Evolutionary conservation across 106 monocot species (phyloP), one percentile per base, ranked within the genome.

Genomic region (Narthecium ossifragum): DNA sequence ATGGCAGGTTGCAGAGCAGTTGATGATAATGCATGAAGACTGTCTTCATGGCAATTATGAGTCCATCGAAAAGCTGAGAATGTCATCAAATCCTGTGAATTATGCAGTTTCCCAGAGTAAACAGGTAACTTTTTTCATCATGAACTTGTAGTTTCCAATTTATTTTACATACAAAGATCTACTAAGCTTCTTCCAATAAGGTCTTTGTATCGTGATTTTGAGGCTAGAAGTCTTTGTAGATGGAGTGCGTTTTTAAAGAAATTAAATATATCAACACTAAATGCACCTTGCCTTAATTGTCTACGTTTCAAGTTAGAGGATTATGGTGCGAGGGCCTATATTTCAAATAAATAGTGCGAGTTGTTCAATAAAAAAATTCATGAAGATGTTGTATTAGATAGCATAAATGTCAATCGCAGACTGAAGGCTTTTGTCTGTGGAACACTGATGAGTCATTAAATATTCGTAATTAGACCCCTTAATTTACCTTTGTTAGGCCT

Each of bases 1-100:
- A 6, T 5, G 59, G 15, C 67, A 85, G 85, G 73, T 85, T 46
- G 77, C 81, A 4, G 77, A 73, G 43, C 61, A 85, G 45, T 60
- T 85, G 53, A 81, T 85, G 80, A 41, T 67, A 46, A 55, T 77
- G 55, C 85, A 85, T 71, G 77, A 71, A 67, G 88, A 84, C 18
- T 88, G 88, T 47, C 78, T 88, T 46, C 22, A 76, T 56, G 81
- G 84, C 5, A 81, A 85, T 51, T 67, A 55, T 63, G 75, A 72
- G 75, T 68, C 78, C 21, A 67, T 92, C 64, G 78, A 88, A 57
- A 78, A 73, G 51, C 55, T 92, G 11, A 84, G 81, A 70, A 66
- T 46, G n/a, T 63, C 41, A 18, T 69, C 21, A 17, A 70, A 23
- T 46, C 61, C 63, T 57, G 51, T 0, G 36, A 5, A 5, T 20